Percentiles rank a stretch among this genome's conserved stretches.
Conservation (phyloP, 352 stramenopile species). For the Phytophthora tubulina region DNA sequence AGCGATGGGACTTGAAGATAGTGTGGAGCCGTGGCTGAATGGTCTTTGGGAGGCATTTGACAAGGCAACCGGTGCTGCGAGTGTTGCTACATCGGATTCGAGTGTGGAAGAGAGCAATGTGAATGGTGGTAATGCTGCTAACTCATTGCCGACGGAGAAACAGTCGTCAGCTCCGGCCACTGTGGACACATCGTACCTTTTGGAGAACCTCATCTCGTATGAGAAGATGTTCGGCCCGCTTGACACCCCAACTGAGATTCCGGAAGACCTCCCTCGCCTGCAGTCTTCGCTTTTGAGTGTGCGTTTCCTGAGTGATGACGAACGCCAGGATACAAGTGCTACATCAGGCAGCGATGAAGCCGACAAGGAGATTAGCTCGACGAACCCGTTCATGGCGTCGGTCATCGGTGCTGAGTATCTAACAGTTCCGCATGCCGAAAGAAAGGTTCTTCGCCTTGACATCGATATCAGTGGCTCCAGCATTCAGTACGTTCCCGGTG, state of each 20-base stretch:
- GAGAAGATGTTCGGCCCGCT: constrained; percentile 69
- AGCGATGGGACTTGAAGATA: constrained; percentile 93
- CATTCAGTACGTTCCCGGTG: constrained; percentile 81
- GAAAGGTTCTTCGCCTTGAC: constrained; percentile 69
- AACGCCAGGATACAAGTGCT: constrained; percentile 11
- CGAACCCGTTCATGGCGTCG: constrained; percentile 59
- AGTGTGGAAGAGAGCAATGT: constrained; percentile 29
- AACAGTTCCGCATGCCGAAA: constrained; percentile 53
- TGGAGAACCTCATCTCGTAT: constrained; percentile 61
- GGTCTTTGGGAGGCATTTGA: constrained; percentile 65
- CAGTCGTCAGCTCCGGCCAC: background rate
- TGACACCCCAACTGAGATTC: constrained; percentile 39
- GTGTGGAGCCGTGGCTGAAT: constrained; percentile 94
- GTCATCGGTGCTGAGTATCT: constrained; percentile 61
- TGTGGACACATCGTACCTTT: constrained; percentile 39
- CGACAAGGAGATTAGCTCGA: constrained; percentile 51
- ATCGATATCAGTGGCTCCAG: constrained; percentile 54
- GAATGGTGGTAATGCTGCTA: background rate
- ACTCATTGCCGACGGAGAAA: background rate
- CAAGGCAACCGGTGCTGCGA: constrained; percentile 37
- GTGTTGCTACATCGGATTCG: constrained; percentile 30
- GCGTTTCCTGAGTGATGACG: constrained; percentile 44
- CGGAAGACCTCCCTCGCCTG: constrained; percentile 65
- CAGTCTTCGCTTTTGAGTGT: constrained; percentile 62
- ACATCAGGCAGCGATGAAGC: constrained; percentile 8